phyloP scores from a whole-genome alignment of 306 rosid species.

The Rosa multiflora region DNA sequence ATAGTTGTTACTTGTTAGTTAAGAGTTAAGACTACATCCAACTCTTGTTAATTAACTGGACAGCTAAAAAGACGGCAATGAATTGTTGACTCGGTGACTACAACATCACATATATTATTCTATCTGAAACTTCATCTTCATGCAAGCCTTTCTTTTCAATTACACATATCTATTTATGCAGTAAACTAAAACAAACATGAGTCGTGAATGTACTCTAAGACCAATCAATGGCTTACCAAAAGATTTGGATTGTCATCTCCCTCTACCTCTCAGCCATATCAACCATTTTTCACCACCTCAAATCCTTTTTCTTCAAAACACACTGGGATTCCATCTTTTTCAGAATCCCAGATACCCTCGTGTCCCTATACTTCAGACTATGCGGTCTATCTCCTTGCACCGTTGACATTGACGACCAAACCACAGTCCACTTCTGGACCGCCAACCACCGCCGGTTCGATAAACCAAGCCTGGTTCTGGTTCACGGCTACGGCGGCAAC shows the following conservation, averaged over 20 bases:
- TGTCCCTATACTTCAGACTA: slow-evolving; percentile 30
- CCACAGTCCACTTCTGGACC: slow-evolving; percentile 41
- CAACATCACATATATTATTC: not conserved
- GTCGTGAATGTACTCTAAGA: not conserved
- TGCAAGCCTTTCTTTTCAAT: not conserved
- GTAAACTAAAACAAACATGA: not conserved
- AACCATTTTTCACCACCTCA: slow-evolving; percentile 1
- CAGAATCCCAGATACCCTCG: slow-evolving; percentile 3
- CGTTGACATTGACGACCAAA: slow-evolving; percentile 30
- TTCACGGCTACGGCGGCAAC: slow-evolving; percentile 46
- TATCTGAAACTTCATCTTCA: not conserved
- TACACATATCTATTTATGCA: not conserved
- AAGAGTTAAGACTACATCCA: not conserved
- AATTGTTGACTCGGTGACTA: not conserved
- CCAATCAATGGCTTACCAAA: slow-evolving; percentile 14
- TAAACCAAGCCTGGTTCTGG: slow-evolving; percentile 24
- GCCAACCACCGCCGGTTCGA: slow-evolving; percentile 14
- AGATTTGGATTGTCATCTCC: slow-evolving; percentile 5
- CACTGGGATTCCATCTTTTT: not conserved
- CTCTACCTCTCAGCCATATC: slow-evolving; percentile 9
- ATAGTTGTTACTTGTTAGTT: too few species aligned
- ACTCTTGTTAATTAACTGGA: not conserved
- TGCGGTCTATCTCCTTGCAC: slow-evolving; percentile 35
- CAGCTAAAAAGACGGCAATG: not conserved
- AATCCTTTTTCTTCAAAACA: not conserved